Conservation (phyloP, 768 basidiomycete species). For the Trametes maxima region DNA sequence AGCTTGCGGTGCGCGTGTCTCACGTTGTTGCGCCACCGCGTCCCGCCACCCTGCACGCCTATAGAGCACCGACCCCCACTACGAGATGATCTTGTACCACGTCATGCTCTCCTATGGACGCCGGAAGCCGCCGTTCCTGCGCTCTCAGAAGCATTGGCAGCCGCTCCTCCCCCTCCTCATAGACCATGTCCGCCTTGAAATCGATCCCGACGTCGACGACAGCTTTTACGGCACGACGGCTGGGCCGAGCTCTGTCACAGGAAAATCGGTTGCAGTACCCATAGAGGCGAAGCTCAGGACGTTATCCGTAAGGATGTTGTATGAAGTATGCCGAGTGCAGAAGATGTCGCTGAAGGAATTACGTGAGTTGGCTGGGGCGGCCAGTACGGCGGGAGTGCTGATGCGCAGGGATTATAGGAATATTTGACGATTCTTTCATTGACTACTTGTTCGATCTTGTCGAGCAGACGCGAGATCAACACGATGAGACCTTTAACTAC, state of each 20-base stretch:
- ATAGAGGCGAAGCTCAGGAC: slow-evolving; percentile 84
- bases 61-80: slow-evolving; percentile 85
- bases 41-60: neutral
- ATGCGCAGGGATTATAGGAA: slow-evolving; percentile 45
- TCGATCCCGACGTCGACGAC: slow-evolving; percentile 75
- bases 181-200: slow-evolving; percentile 81
- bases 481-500: slow-evolving; percentile 94
- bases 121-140: slow-evolving; percentile 67
- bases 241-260: slow-evolving; percentile 42
- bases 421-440: slow-evolving; percentile 84
- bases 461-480: slow-evolving; percentile 84
- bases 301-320: slow-evolving; percentile 74
- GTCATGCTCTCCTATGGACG: slow-evolving; percentile 78
- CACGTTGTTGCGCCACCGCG: neutral
- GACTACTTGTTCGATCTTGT: slow-evolving; percentile 91
- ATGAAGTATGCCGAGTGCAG: slow-evolving; percentile 93
- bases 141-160: slow-evolving; percentile 83
- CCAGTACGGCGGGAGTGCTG: neutral
- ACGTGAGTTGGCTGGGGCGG: slow-evolving; percentile 48
- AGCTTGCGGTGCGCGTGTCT: neutral
- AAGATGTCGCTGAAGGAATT: slow-evolving; percentile 77
- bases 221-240: slow-evolving; percentile 48
- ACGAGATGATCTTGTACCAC: slow-evolving; percentile 76
- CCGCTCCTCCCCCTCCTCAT: slow-evolving; percentile 80
- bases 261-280: slow-evolving; percentile 49